Conservation (phyloP, 2,329 filamentous ascomycete genomes). For the Neofusicoccum umdonicola region DNA sequence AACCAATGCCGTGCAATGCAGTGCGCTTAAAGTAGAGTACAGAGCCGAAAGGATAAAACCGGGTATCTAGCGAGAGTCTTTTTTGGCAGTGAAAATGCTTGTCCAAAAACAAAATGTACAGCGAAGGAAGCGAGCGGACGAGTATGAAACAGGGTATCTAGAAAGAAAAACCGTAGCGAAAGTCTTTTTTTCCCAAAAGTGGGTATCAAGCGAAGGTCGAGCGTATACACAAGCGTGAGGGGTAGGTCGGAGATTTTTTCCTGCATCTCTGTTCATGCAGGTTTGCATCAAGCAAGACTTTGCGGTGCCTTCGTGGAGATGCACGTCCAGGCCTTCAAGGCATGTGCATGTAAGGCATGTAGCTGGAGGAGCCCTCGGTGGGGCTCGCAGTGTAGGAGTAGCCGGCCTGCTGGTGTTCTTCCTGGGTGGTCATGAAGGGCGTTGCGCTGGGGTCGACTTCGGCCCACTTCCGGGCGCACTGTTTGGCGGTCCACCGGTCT, state of each 20-base stretch:
- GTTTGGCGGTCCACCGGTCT: constrained; percentile 52
- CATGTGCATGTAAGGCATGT: constrained; percentile 33
- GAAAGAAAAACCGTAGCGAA: constrained; percentile 1
- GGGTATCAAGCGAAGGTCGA: constrained; percentile 15
- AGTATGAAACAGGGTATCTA: constrained; percentile 10
- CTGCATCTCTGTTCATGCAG: constrained; percentile 4
- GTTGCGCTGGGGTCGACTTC: constrained; percentile 41
- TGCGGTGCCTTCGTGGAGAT: no score
- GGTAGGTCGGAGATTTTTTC: background rate
- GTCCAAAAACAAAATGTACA: background rate
- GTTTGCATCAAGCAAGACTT: constrained; percentile 3
- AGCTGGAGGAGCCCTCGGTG: constrained; percentile 28
- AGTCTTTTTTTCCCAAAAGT: constrained; percentile 5
- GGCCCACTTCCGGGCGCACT: constrained; percentile 52
- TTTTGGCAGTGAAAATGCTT: background rate
- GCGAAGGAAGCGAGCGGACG: constrained; percentile 4
- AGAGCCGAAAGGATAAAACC: background rate
- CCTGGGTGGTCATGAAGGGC: constrained; percentile 34
- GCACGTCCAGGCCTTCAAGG: constrained; percentile 20
- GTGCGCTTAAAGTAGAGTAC: background rate
- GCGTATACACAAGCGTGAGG: background rate
- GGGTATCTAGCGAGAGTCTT: constrained; percentile 16
- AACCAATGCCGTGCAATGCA: background rate
- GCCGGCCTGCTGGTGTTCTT: constrained; percentile 20
- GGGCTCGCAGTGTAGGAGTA: constrained; percentile 35